phyloP scores from a whole-genome alignment of 2,329 filamentous ascomycete species.

The Penicillium oxalicum region DNA sequence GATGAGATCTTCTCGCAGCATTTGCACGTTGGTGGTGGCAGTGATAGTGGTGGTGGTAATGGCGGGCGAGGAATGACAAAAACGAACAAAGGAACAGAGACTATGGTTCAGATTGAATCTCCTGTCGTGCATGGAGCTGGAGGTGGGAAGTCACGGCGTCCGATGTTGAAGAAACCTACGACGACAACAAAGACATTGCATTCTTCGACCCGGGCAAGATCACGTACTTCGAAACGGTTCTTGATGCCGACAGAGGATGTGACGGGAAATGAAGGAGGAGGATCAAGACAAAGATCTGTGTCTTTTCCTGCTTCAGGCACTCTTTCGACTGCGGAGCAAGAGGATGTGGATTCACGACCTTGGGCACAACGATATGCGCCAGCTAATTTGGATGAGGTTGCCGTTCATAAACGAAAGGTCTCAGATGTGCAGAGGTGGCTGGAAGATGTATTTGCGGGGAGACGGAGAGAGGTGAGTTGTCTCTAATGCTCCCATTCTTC shows the following conservation, averaged over 20 bases:
- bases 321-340: no score
- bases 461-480: conserved; percentile 34
- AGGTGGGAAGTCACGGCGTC: conserved; percentile 3
- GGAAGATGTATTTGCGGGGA: conserved; percentile 62
- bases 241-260: conserved; percentile 13
- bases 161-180: conserved; percentile 13
- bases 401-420: conserved; percentile 92
- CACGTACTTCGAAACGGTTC: conserved; percentile 24
- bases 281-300: no score
- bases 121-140: conserved; percentile 4
- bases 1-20: conserved; percentile 34
- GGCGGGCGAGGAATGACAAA: no score
- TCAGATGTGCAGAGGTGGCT: conserved; percentile 80
- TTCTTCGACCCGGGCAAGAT: conserved; percentile 8
- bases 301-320: no score
- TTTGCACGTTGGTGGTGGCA: conserved; percentile 20
- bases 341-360: conserved; percentile 54
- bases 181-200: no score
- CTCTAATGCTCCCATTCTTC: no score
- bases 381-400: conserved; percentile 69
- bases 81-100: no score
- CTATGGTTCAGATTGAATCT: not conserved
- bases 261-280: not conserved
- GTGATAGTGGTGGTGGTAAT: not conserved
- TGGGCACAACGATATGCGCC: conserved; percentile 88